Percentiles rank a stretch among this genome's conserved stretches.
phyloP scores from a whole-genome alignment of 2,329 filamentous ascomycete species.

The Scedosporium boydii region DNA sequence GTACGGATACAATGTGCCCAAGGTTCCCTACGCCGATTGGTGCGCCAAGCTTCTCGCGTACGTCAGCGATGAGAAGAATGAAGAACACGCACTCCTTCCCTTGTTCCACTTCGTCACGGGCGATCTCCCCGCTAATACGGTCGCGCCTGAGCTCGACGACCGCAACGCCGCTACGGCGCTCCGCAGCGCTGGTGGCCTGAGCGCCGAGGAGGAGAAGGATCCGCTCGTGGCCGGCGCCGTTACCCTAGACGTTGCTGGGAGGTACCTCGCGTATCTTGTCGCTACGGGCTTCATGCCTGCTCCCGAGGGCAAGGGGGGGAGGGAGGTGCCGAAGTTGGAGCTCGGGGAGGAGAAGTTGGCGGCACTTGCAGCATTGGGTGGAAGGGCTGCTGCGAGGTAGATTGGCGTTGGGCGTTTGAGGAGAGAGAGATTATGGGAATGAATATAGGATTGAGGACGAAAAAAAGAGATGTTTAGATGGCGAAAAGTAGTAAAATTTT shows the following conservation, averaged over 20 bases:
- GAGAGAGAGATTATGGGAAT: neutral
- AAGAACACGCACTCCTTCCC: constrained; percentile 36
- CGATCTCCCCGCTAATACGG: constrained; percentile 57
- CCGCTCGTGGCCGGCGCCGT: constrained; percentile 41
- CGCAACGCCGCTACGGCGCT: constrained; percentile 49
- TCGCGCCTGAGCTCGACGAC: constrained; percentile 60
- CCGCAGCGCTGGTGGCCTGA: constrained; percentile 39
- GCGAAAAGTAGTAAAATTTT: too few species aligned
- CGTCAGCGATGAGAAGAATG: constrained; percentile 18
- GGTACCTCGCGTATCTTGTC: constrained; percentile 51
- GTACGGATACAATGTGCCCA: constrained; percentile 24
- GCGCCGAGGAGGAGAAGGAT: constrained; percentile 32
- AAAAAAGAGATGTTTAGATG: neutral
- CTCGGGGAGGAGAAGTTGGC: constrained; percentile 10
- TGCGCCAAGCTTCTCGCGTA: constrained; percentile 34
- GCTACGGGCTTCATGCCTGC: constrained; percentile 47
- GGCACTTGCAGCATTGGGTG: constrained; percentile 10
- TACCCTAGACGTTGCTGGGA: constrained; percentile 45
- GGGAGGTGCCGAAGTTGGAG: constrained; percentile 36
- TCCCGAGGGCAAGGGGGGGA: constrained; percentile 22
- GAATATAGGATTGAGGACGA: neutral
- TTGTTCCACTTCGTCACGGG: constrained; percentile 64
- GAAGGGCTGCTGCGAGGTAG: constrained; percentile 4
- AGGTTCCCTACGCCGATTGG: constrained; percentile 55
- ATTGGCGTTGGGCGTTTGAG: neutral